Conservation (phyloP, 306 rosid species). For the Rosa lucieae region DNA sequence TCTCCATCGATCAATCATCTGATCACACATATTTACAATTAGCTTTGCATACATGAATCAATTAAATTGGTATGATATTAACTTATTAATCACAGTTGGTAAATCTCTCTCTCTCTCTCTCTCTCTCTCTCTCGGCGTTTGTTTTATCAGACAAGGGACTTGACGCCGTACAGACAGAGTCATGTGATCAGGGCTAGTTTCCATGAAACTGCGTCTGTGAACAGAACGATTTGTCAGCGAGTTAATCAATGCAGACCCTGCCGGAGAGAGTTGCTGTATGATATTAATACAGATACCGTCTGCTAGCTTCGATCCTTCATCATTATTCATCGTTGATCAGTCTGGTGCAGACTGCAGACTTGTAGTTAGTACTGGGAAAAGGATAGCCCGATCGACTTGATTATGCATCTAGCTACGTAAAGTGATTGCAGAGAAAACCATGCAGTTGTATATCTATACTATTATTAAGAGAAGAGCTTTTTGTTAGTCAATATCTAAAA, state of each 20-base stretch:
- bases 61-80: background rate
- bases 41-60: background rate
- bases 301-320: background rate
- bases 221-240: background rate
- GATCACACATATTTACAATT: background rate
- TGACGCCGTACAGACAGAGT: background rate
- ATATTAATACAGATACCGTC: background rate
- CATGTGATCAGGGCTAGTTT: background rate
- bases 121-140: background rate
- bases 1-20: background rate
- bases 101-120: background rate
- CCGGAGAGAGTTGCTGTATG: background rate
- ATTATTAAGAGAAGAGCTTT: no score
- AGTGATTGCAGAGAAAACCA: background rate
- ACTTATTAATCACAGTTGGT: background rate
- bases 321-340: background rate
- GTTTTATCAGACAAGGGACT: background rate
- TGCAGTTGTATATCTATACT: background rate
- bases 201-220: background rate
- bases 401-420: background rate
- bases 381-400: background rate
- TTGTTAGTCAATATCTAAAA: no score
- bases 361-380: background rate
- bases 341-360: background rate
- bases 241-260: background rate